Conservation (phyloP, 768 basidiomycete genomes). For the Hericium coralloides region DNA sequence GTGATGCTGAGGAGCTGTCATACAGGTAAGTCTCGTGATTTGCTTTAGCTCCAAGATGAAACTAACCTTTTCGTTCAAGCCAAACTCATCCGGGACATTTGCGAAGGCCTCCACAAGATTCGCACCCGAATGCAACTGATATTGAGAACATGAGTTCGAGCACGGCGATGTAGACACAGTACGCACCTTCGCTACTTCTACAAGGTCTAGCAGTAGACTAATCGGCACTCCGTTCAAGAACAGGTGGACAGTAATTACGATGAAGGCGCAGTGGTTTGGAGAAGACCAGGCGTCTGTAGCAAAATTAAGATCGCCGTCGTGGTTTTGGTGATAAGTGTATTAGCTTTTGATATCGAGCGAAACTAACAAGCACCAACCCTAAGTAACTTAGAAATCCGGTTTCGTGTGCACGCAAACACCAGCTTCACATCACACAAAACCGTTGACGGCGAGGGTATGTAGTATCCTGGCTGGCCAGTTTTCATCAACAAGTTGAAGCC, state of each 20-base stretch:
- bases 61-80: conserved; percentile 22
- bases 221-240: neutral
- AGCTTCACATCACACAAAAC: conserved; percentile 23
- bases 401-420: conserved; percentile 15
- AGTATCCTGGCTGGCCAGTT: conserved; percentile 22
- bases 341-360: neutral
- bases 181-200: neutral
- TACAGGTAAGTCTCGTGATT: neutral
- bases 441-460: conserved; percentile 22
- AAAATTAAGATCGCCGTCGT: neutral
- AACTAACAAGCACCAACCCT: neutral
- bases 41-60: neutral
- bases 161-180: neutral
- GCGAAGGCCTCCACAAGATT: conserved; percentile 21
- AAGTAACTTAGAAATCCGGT: conserved; percentile 16
- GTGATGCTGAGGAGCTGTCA: conserved; percentile 24
- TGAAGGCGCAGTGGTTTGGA: neutral
- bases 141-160: neutral
- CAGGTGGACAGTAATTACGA: neutral
- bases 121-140: conserved; percentile 21
- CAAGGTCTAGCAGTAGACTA: neutral
- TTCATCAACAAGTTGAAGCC: conserved; percentile 4
- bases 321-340: neutral
- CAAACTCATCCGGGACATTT: conserved; percentile 19
- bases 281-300: neutral